Evolutionary conservation across 192 early-diverging fungal species (phyloP), one percentile per base, ranked within the genome.

Genomic region (Umbelopsis vinacea): DNA sequence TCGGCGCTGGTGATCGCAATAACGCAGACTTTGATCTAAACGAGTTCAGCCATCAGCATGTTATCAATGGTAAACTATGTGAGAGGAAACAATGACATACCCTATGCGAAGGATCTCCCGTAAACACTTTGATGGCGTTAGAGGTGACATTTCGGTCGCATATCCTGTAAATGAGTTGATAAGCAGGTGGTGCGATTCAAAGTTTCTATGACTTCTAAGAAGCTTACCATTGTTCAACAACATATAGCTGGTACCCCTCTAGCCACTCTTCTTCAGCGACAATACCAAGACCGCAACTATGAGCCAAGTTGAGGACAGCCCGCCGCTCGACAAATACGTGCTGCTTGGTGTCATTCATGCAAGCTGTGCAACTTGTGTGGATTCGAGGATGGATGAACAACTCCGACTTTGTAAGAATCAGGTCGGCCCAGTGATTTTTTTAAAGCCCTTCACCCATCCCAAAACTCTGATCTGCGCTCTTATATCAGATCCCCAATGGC

Each of bases 141-240:
- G 75, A 77, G 23, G 74, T 68, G 53, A 47, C 71, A 22, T 66
- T 75, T 66, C 75, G 54, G 52, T 84, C 80, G 47, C 77, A 84
- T 24, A 79, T 68, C 83, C 83, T 84, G 72, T n/a, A 23, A 26
- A 24, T 52, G 15, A 5, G 10, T 47, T 53, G 54, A 40, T 40
- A 19, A 74, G 53, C 43, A 14, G 69, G 14, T 3, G 24, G 24
- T 46, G 29, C 1, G 54, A 63, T 33, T 48, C 45, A 70, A 15
- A 46, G 46, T 23, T n/a, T 15, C 0, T 50, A 8, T n/a, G 24
- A 15, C 24, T 10, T n/a, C n/a, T 9, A 3, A 40, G 1, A 10
- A 43, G 40, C 21, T 33, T 75, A 84, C 83, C 83, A 84, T 77
- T 84, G 83, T 23, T 84, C 83, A 10, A 84, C 83, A 72, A 84